These are phyloP conservation scores for Gigaspora rosea DNA, from an alignment of 192 early-diverging fungal species.

Conservation along the genomic window DNA sequence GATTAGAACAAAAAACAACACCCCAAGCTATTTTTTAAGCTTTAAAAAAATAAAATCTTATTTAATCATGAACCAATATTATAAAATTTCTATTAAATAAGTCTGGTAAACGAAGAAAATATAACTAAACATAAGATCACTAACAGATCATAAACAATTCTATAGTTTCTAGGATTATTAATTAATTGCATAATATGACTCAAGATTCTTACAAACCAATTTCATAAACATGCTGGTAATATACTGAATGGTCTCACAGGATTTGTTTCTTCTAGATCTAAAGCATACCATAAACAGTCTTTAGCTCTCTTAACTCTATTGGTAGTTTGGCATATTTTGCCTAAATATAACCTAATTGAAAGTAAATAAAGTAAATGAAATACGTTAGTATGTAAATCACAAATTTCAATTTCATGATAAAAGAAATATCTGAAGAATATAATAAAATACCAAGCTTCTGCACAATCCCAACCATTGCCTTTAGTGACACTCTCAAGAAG, in stretches of 20 bases:
- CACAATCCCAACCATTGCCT: constrained; percentile 59
- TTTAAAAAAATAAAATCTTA: too few species aligned
- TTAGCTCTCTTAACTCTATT: constrained; percentile 49
- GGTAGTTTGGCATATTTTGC: constrained; percentile 50
- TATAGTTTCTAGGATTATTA: too few species aligned
- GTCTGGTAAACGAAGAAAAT: too few species aligned
- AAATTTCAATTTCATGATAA: background rate
- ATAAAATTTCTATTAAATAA: too few species aligned
- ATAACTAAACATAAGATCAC: too few species aligned
- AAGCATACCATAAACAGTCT: constrained; percentile 61
- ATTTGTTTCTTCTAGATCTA: constrained; percentile 55
- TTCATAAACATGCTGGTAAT: constrained; percentile 45
- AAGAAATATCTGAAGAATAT: background rate
- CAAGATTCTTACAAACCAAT: background rate
- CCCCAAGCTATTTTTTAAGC: too few species aligned
- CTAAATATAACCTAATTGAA: constrained; percentile 46
- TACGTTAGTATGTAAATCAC: too few species aligned
- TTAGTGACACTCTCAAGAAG: constrained; percentile 52
- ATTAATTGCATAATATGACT: too few species aligned
- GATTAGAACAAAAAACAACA: too few species aligned
- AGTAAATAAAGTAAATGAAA: background rate
- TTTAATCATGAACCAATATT: too few species aligned
- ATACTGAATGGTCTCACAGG: constrained; percentile 53
- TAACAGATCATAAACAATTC: too few species aligned
- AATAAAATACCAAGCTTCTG: constrained; percentile 58